A percentile compares a stretch with the other conserved stretches of the same genome.
Conservation (phyloP, 225 moss, liverwort and hornwort genomes). For the Marchantia paleacea region DNA sequence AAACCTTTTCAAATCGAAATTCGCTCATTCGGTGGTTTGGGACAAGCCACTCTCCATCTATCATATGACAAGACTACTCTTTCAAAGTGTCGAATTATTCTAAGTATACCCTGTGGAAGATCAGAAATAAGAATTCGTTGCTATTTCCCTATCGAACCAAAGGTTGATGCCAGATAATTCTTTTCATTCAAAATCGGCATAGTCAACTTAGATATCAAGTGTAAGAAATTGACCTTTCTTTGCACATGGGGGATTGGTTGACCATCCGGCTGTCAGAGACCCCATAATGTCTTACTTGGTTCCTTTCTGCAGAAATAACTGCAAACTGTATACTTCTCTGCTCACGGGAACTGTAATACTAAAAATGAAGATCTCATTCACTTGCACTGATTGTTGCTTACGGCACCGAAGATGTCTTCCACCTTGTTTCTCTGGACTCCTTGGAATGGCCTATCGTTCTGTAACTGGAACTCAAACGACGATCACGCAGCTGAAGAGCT, state of each 20-base stretch:
- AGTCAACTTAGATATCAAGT: neutral
- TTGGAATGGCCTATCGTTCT: neutral
- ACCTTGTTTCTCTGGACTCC: neutral
- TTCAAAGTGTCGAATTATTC: neutral
- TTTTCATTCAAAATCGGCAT: neutral
- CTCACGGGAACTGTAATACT: neutral
- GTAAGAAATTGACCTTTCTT: slow-evolving; percentile 1
- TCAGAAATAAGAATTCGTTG: neutral
- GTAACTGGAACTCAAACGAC: neutral
- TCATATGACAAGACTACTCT: neutral
- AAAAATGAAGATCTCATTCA: neutral
- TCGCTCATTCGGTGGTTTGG: neutral
- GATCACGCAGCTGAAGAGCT: neutral
- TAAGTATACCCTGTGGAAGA: too few relatives aligned
- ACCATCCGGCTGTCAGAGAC: slow-evolving; percentile 12
- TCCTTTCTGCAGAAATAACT: neutral
- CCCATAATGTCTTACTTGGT: neutral
- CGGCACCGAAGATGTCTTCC: neutral
- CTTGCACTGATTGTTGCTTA: neutral
- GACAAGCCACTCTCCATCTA: neutral
- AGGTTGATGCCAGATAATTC: too few relatives aligned
- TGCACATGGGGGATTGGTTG: neutral
- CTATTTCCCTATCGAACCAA: too few relatives aligned
- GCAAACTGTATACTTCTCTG: neutral
- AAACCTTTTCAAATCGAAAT: neutral